Evolutionary conservation across 768 basidiomycete genomes (phyloP), one percentile per base, ranked within the genome.

Genomic region (Pholiota molesta): DNA sequence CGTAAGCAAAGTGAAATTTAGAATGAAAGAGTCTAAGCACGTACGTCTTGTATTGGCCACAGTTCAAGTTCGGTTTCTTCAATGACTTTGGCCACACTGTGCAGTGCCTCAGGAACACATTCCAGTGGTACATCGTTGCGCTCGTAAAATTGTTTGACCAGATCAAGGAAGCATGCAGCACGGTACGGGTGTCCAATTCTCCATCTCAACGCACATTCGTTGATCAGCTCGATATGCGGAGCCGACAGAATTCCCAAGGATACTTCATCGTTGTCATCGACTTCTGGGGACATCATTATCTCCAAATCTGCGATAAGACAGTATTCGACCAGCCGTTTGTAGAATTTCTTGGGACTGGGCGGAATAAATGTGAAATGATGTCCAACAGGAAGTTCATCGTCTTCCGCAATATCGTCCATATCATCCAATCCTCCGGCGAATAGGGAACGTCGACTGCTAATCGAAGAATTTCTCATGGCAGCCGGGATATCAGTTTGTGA

Each of bases 241-340:
- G 83, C 71, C 3, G 94, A 94, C 17, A 99, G 76, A 60, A 99
- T 98, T 7, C 94, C 92, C 39, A 99, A 78, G 0, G 95, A 93
- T 16, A 99, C 97, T 77, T 99, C 95, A 66, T 98, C 94, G 67
- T 94, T 91, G 66, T 95, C 94, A 51, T 94, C 90, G n/a, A 98
- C 89, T 60, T 92, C 91, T 5, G 93, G 91, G 51, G 90, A 90
- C 53, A 91, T 81, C 92, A 99, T 94, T 39, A 88, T 85, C 70
- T 94, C 93, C 61, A 99, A 79, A 72, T 99, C 97, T 28, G 84
- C 82, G 26, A 89, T 81, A 51, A 99, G 85, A 70, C 95, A 95
- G 58, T 85, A 80, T 71, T 94, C 89, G 29, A 97, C 82, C 16
- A 99, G 82, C 11, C 92, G 86, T 65, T 87, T 87, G 80, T 97